A percentile compares a stretch with the other conserved stretches of the same genome.
Evolutionary conservation across 495 filamentous ascomycete genomes (phyloP).

Genomic region (Daldinia caldariorum): DNA sequence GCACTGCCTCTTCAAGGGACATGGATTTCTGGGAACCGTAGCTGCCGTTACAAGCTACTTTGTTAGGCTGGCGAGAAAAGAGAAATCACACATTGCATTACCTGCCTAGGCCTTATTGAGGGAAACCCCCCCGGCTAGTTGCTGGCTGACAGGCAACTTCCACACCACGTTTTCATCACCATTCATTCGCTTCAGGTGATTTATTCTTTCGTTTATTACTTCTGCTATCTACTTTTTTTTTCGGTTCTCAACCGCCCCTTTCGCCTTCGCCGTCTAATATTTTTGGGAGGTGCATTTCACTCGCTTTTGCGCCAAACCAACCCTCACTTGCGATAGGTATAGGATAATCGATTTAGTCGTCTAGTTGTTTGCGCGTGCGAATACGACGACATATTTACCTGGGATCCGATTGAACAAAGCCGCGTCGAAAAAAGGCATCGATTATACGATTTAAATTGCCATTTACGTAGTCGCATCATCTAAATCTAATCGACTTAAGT

Average conservation of each 20-base stretch:
- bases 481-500: constrained; percentile 1
- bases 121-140: constrained; percentile 6
- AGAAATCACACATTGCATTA: neutral
- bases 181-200: constrained; percentile 21
- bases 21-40: neutral
- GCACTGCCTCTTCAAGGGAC: neutral
- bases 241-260: neutral
- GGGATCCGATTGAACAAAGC: constrained; percentile 11
- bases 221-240: neutral
- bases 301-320: constrained; percentile 21
- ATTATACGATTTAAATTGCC: neutral
- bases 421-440: neutral
- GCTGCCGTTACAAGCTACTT: constrained; percentile 3
- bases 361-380: neutral
- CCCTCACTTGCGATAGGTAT: neutral
- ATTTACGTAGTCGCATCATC: constrained; percentile 24
- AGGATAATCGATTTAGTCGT: neutral
- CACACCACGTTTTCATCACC: constrained; percentile 19
- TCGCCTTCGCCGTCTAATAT: constrained; percentile 1
- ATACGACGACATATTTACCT: neutral
- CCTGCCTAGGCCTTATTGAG: neutral
- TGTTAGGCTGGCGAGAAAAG: neutral
- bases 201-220: constrained; percentile 20
- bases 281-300: constrained; percentile 27
- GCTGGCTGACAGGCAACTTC: constrained; percentile 14